phyloP scores from a whole-genome alignment of 768 basidiomycete genomes.

The Russula sp. region DNA sequence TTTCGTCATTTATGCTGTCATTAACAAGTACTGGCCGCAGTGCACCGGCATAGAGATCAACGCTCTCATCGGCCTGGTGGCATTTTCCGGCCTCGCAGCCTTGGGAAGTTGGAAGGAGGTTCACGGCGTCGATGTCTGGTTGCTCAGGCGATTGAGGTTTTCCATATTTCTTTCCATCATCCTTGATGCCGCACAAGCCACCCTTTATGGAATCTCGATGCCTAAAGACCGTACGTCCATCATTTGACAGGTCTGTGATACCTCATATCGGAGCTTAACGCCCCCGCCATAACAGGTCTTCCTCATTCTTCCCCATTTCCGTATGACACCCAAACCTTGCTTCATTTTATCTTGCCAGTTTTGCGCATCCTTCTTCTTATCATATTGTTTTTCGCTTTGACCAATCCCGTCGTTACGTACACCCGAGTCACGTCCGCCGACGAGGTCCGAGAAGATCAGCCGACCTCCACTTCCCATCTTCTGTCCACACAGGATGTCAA shows the following conservation, averaged over 20 bases:
- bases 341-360: constrained; percentile 56
- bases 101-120: constrained; percentile 80
- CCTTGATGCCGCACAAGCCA: constrained; percentile 59
- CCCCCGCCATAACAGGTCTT: constrained; percentile 15
- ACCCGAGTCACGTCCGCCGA: constrained; percentile 47
- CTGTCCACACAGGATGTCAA: constrained; percentile 50
- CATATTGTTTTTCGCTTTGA: constrained; percentile 57
- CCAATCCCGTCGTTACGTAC: constrained; percentile 65
- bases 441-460: constrained; percentile 35
- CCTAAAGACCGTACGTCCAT: constrained; percentile 35
- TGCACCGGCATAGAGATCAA: constrained; percentile 65
- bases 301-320: constrained; percentile 30
- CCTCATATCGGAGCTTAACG: constrained; percentile 4
- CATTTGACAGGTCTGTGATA: not conserved
- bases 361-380: constrained; percentile 63
- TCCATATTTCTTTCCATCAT: constrained; percentile 52
- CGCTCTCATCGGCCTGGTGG: constrained; percentile 62
- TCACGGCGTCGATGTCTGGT: constrained; percentile 67
- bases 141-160: constrained; percentile 52
- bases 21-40: constrained; percentile 63
- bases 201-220: constrained; percentile 48
- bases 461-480: constrained; percentile 53
- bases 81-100: constrained; percentile 68
- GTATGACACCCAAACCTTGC: constrained; percentile 39
- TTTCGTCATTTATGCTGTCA: constrained; percentile 61